Percentiles rank a stretch among this genome's conserved stretches.
phyloP scores from a whole-genome alignment of 2,329 filamentous ascomycete species.

The Fusarium palustre region DNA sequence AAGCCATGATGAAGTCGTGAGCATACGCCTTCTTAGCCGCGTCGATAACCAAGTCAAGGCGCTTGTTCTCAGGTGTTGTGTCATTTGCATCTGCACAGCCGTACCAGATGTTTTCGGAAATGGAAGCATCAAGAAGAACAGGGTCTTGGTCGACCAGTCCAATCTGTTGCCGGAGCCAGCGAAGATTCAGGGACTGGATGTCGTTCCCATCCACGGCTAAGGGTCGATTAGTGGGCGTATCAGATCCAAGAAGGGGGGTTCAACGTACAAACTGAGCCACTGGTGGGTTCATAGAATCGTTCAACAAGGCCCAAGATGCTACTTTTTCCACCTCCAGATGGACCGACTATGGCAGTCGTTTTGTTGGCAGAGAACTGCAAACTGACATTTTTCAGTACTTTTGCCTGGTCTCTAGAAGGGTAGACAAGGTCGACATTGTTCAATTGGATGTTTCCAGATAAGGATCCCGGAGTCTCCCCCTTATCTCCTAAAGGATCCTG shows the following conservation, averaged over 20 bases:
- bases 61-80: conserved; percentile 1
- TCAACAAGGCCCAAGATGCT: conserved; percentile 63
- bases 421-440: conserved; percentile 61
- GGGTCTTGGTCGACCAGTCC: conserved; percentile 62
- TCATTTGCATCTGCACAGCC: conserved; percentile 1
- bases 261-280: conserved; percentile 53
- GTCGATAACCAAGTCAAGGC: background rate
- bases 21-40: conserved; percentile 4
- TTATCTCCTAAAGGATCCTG: conserved; percentile 51
- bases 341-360: conserved; percentile 65
- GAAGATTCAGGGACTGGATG: conserved; percentile 54
- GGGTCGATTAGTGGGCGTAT: background rate
- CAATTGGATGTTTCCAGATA: conserved; percentile 56
- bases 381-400: conserved; percentile 53
- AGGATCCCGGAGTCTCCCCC: conserved; percentile 43
- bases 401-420: conserved; percentile 60
- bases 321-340: conserved; percentile 64
- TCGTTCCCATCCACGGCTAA: conserved; percentile 48
- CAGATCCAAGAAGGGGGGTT: background rate
- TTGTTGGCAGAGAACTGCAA: conserved; percentile 55
- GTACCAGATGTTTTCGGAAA: conserved; percentile 53
- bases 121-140: conserved; percentile 59
- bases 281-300: conserved; percentile 64
- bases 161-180: conserved; percentile 62
- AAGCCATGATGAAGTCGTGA: conserved; percentile 2